Base-by-base conservation (phyloP, 495 filamentous ascomycete genomes). In the Glarea lozoyensis region DNA sequence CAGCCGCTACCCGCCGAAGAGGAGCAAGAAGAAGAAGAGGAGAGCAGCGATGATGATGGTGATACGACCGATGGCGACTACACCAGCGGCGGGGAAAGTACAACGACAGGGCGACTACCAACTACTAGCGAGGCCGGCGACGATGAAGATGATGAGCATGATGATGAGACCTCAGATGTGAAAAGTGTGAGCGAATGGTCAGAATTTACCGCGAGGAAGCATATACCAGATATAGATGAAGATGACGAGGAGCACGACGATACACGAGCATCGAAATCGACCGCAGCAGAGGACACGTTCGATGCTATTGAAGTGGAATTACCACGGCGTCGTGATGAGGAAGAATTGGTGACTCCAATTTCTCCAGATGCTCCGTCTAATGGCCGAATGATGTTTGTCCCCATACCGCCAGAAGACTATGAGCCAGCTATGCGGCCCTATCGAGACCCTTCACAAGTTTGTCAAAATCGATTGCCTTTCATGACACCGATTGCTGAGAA, bases 401-500 rank as follows among this genome's bases (percentile, higher is more conserved):
- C 74, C 10, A 69, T 89, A 17, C 88, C 88, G 37, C 88, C 88
- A 3, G 85, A 93, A 54, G 84, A 89, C 54, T 94, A 86, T 53
- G 76, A 84, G 43, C 75, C 81, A 12, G 80, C 86, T 9, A 81
- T 66, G 22, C 70, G 78, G 6, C 81, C 82, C 24, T 94, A 83
- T 63, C 75, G 88, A 48, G 81, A 93, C 52, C 76, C 84, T 49
- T 70, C 69, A 1, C 73, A 86, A 52, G 69, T 79, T 40, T 83
- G 86, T 48, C 88, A 95, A 49, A 93, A 82, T 57, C 80, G 88
- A 37, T 68, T 96, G 6, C 92, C 89, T 25, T 96, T 95, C 60
- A 98, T 98, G 92, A 98, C 92, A 1, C 92, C 92, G 10, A 98
- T 98, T 46, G 86, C 90, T 5, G 92, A 98, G 59, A 82, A 82